These are phyloP conservation scores for Flammula alnicola DNA, from an alignment of 1,284 basidiomycete genomes.

Conservation along the genomic window DNA sequence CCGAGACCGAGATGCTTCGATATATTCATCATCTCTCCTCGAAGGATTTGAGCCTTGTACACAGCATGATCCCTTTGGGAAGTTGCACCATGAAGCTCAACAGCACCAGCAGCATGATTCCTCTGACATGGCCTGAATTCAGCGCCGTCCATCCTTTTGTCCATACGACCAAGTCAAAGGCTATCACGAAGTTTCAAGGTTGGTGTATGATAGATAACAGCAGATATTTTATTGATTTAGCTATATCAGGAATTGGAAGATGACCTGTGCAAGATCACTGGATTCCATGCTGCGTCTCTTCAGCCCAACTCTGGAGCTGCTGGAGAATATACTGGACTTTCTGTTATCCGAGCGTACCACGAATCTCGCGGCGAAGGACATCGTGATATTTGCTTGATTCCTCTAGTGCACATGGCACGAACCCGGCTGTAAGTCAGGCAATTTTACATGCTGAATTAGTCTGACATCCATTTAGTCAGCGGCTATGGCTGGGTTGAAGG, in stretches of 20 bases:
- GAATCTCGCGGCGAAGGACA: constrained; percentile 86
- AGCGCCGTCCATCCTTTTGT: constrained; percentile 90
- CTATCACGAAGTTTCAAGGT: constrained; percentile 83
- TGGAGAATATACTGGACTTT: constrained; percentile 94
- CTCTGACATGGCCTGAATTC: constrained; percentile 94
- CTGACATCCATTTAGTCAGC: constrained; percentile 66
- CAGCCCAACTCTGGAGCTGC: constrained; percentile 98
- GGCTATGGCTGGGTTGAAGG: constrained; percentile 96
- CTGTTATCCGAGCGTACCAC: constrained; percentile 94
- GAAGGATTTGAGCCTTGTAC: constrained; percentile 94
- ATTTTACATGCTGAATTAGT: background rate
- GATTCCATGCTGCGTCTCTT: constrained; percentile 92
- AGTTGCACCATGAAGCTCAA: constrained; percentile 98
- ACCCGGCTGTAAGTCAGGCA: constrained; percentile 78
- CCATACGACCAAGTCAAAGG: constrained; percentile 91
- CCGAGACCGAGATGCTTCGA: constrained; percentile 97
- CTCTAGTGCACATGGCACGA: constrained; percentile 97
- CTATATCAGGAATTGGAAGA: constrained; percentile 78
- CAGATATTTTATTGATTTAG: background rate
- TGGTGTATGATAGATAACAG: constrained; percentile 7
- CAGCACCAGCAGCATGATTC: constrained; percentile 96
- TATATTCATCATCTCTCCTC: constrained; percentile 94
- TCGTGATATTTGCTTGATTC: constrained; percentile 93
- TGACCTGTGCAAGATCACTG: constrained; percentile 93
- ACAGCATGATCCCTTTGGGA: constrained; percentile 97